These are phyloP conservation scores for Aureobasidium melanogenum DNA, from an alignment of 2,329 filamentous ascomycete genomes.

Conservation along the genomic window DNA sequence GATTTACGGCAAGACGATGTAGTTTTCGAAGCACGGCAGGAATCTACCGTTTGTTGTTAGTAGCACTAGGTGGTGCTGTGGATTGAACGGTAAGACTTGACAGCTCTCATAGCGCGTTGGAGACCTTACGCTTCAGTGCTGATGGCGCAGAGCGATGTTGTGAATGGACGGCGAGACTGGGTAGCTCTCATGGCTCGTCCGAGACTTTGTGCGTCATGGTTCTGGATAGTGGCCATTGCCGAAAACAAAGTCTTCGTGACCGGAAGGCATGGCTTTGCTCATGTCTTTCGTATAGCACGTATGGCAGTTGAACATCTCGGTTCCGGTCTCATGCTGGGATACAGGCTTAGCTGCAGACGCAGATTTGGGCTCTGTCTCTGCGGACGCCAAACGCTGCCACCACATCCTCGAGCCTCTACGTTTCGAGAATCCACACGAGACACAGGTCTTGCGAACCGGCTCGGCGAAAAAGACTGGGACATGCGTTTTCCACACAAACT, in stretches of 20 bases:
- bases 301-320: not conserved
- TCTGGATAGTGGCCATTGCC: not conserved
- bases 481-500: not conserved
- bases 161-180: not conserved
- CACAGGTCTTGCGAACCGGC: not conserved
- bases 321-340: not conserved
- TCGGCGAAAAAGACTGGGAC: not conserved
- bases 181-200: not conserved
- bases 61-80: too few species aligned
- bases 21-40: too few species aligned
- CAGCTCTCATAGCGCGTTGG: too few species aligned
- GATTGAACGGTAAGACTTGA: too few species aligned
- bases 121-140: too few species aligned
- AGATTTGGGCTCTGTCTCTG: not conserved
- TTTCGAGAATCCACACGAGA: not conserved
- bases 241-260: not conserved
- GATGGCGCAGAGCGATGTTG: too few species aligned
- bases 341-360: not conserved
- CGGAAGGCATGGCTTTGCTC: not conserved
- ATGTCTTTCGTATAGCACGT: not conserved
- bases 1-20: too few species aligned
- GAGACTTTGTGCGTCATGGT: not conserved
- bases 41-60: too few species aligned
- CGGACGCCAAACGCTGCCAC: not conserved
- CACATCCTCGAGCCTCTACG: not conserved